phyloP scores from a whole-genome alignment of 1,139 yeast genomes.

The Lodderomyces pseudojiufengensis region DNA sequence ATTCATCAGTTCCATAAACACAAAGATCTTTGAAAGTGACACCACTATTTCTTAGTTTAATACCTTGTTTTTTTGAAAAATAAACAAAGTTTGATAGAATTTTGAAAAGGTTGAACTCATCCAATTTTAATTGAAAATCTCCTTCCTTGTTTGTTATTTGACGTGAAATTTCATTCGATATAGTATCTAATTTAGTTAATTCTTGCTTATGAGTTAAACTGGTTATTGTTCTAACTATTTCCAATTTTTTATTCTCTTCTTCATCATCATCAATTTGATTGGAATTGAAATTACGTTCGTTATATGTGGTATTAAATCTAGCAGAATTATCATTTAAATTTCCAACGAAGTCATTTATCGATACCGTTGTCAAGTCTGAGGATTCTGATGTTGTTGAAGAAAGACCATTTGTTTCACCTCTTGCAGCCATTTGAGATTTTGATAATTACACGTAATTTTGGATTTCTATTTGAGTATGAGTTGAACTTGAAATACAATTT shows the following conservation, averaged over 20 bases:
- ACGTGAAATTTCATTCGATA: conserved; percentile 15
- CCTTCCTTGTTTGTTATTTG: conserved; percentile 14
- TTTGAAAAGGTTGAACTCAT: conserved; percentile 13
- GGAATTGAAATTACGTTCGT: too few species aligned
- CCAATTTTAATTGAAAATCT: conserved; percentile 12
- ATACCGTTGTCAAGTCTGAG: not conserved
- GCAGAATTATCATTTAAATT: too few species aligned
- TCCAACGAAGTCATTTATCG: not conserved
- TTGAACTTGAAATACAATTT: too few species aligned
- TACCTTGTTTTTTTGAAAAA: conserved; percentile 34
- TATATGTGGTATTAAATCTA: too few species aligned
- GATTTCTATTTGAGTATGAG: too few species aligned
- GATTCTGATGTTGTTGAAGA: too few species aligned
- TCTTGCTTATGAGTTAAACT: conserved; percentile 11
- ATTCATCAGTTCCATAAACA: conserved; percentile 47
- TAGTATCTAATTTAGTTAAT: conserved; percentile 11
- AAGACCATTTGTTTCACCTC: too few species aligned
- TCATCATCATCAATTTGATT: conserved; percentile 13
- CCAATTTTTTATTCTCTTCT: conserved; percentile 13
- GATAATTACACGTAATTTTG: too few species aligned
- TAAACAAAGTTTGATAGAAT: conserved; percentile 15
- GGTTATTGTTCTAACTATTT: conserved; percentile 17
- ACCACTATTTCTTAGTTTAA: conserved; percentile 43
- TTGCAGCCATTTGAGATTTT: too few species aligned
- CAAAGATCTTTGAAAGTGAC: conserved; percentile 44